Percentiles rank a stretch among this genome's conserved stretches.
Evolutionary conservation across 2,329 filamentous ascomycete genomes (phyloP).

Genomic region (Chrysosphaeria jannelii): DNA sequence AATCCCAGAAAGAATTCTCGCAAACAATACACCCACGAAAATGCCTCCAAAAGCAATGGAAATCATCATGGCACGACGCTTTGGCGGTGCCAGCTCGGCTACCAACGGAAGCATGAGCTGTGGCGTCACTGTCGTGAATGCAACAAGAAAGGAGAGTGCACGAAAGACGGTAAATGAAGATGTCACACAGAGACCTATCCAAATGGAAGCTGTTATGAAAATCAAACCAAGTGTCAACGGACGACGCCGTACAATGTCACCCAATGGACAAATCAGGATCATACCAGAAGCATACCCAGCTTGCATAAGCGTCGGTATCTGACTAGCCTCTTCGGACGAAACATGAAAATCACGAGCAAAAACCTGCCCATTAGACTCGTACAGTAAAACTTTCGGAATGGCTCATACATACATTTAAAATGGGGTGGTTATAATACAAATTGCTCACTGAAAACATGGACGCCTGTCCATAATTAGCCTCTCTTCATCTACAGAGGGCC

Average conservation of each 20-base stretch:
- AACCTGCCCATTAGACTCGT: slow-evolving; percentile 13
- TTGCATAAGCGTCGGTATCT: slow-evolving; percentile 42
- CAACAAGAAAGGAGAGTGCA: slow-evolving; percentile 30
- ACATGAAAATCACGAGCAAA: slow-evolving; percentile 38
- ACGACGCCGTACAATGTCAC: slow-evolving; percentile 32
- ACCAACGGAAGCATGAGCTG: slow-evolving; percentile 49
- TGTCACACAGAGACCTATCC: slow-evolving; percentile 40
- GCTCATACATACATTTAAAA: slow-evolving; percentile 21
- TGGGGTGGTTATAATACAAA: slow-evolving; percentile 48
- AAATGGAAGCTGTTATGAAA: slow-evolving; percentile 29
- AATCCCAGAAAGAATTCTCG: slow-evolving; percentile 13
- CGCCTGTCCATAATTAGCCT: slow-evolving; percentile 1
- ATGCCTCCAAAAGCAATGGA: slow-evolving; percentile 36
- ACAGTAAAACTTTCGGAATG: no score
- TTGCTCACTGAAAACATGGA: slow-evolving; percentile 33
- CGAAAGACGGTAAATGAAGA: slow-evolving; percentile 28
- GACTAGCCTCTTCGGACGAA: slow-evolving; percentile 28
- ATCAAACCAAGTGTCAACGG: slow-evolving; percentile 35
- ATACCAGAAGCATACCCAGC: slow-evolving; percentile 45
- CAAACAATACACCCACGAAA: slow-evolving; percentile 40
- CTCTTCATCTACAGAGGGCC: no score
- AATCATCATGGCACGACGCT: slow-evolving; percentile 34
- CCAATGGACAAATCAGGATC: slow-evolving; percentile 43
- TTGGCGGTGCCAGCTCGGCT: slow-evolving; percentile 37
- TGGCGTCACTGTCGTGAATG: slow-evolving; percentile 36